Evolutionary conservation across 2,329 filamentous ascomycete genomes (phyloP), one percentile per base, ranked within the genome.

Genomic region (Arthroderma sp.): DNA sequence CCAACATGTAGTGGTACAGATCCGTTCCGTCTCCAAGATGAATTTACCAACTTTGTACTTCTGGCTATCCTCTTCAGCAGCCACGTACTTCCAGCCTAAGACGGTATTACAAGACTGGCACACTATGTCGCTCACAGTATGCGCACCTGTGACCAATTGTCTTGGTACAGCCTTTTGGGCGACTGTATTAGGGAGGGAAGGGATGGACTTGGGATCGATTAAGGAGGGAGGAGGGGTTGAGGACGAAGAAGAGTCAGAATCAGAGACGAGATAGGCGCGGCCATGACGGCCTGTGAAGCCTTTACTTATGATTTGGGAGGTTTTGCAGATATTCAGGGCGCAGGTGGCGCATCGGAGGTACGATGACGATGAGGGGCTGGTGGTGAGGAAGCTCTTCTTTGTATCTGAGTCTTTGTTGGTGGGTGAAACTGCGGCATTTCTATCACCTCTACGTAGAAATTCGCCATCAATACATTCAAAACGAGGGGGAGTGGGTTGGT

Each of bases 11-110:
- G 64, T 63, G 29, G 66, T 61, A 27, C 66, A 68, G 6, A 77
- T 71, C 43, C 70, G 64, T 58, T 71, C 75, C 37, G 75, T 78
- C 58, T 81, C 77, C 29, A 81, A 58, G 29, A 81, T 81, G 51
- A 75, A 80, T 55, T 80, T 80, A n/a, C 77, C 77, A 2, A 80
- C 73, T 55, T 81, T 81, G 54, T 81, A 81, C 45, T 69, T 65
- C 59, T 81, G 77, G 7, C 60, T 64, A 47, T 79, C 75, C 51
- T 80, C 75, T 48, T 76, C 74, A 0, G 77, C 77, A 15, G 70
- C 68, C 27, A 80, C 70, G 54, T 81, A 81, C 58, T 81, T 80
- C 77, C 77, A 81, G 2, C 77, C 77, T 15, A 81, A 54, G 32
- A 77, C 68, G 44, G 57, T 70, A 2, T 70, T 73, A 50, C 77